Conservation (phyloP, 148 eudicot genomes). For the Camellia lanceoleosa region DNA sequence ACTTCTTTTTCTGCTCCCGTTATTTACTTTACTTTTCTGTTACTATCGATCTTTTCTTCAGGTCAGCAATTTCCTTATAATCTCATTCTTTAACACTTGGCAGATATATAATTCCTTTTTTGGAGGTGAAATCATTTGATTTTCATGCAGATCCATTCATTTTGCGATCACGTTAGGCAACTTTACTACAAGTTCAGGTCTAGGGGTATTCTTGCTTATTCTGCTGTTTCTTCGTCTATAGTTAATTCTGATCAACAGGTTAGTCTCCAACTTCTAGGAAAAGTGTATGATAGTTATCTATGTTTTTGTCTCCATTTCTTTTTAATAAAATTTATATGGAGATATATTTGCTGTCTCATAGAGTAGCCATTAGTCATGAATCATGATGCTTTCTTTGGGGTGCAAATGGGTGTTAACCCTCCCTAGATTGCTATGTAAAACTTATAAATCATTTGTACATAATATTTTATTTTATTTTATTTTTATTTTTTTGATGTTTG, state of each 20-base stretch:
- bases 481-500: not conserved
- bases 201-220: conserved; percentile 48
- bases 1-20: conserved; percentile 71
- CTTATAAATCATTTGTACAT: not conserved
- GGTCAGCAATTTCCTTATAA: conserved; percentile 40
- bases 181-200: conserved; percentile 62
- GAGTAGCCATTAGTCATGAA: not conserved
- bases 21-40: conserved; percentile 47
- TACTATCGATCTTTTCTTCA: conserved; percentile 64
- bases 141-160: conserved; percentile 56
- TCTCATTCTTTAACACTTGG: conserved; percentile 6
- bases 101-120: conserved; percentile 1
- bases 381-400: not conserved
- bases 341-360: not conserved
- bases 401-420: not conserved
- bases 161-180: conserved; percentile 63
- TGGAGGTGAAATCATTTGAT: conserved; percentile 24
- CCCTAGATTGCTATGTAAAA: not conserved
- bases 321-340: not conserved
- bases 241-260: conserved; percentile 72
- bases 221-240: conserved; percentile 55
- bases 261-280: conserved; percentile 10
- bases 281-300: not conserved
- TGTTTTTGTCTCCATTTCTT: not conserved
- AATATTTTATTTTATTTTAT: no score